These are phyloP conservation scores for Epichloe uncinata DNA, from an alignment of 2,329 filamentous ascomycete species.

Conservation along the genomic window DNA sequence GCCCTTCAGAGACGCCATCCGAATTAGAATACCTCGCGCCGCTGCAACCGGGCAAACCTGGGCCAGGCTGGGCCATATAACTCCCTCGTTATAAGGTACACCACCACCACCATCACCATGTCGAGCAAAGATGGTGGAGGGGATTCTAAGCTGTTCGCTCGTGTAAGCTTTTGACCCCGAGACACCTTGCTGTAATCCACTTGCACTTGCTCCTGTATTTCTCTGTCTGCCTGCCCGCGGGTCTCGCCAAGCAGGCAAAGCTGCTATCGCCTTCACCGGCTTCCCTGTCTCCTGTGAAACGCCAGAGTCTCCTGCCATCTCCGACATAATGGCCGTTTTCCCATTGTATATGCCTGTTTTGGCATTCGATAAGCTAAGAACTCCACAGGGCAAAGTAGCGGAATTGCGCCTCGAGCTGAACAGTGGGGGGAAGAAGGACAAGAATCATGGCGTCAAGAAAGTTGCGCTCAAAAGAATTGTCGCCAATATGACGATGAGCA, in stretches of 20 bases:
- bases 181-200: not conserved
- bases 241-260: not conserved
- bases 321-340: constrained; percentile 30
- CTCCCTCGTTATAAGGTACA: not conserved
- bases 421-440: constrained; percentile 93
- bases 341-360: constrained; percentile 37
- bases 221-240: not conserved
- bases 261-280: not conserved
- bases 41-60: not conserved
- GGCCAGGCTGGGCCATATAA: not conserved
- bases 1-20: not conserved
- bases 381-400: constrained; percentile 88
- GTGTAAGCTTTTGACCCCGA: constrained; percentile 46
- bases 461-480: constrained; percentile 99
- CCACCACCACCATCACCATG: constrained; percentile 26
- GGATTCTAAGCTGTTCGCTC: constrained; percentile 98
- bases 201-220: constrained; percentile 4
- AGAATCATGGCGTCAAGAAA: constrained; percentile 90
- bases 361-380: constrained; percentile 36
- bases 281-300: not conserved
- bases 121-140: constrained; percentile 52
- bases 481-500: constrained; percentile 99
- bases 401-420: constrained; percentile 92
- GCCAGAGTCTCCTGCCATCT: not conserved
- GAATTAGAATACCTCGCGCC: not conserved